Base-by-base conservation (phyloP, 768 basidiomycete genomes). In the Tylopilus felleus region DNA sequence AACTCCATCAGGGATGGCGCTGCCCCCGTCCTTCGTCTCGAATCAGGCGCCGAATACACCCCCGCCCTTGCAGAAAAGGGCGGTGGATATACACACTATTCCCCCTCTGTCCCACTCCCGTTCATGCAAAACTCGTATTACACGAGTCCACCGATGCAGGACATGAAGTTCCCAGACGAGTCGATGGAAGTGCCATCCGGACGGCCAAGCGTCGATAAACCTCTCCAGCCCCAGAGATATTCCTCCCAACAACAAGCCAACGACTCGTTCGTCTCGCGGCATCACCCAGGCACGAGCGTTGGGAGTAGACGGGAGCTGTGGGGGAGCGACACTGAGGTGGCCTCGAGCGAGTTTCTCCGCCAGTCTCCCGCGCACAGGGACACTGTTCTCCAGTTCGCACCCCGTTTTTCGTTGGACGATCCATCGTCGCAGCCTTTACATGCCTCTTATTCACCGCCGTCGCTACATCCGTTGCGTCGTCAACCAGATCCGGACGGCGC, bases 11-110 rank as follows among this genome's bases (percentile, higher is more conserved):
- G 51, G 41, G 55, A 47, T 0, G 70, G 70, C 17, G 43, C 47
- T 13, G 2, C 60, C 6, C 68, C 68, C 10, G 56, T 70, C 35
- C 55, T 70, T 17, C 70, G 68, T 16, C 58, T 72, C 17, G 68
- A 65, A 8, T 61, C 60, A 2, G 60, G 61, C n/a, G 55, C 58
- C 31, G 47, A 54, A 16, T 59, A 53, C 31, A 47, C 51, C 4
- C 57, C 59, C 8, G 28, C 60, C 0, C 49, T 55, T 1, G 25
- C 61, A 5, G 65, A 67, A 51, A 64, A 67, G 36, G 57, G 48
- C 42, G 39, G 41, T 6, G 23, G 36, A 0, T 51, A 49, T 9
- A 19, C 52, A 4, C 48, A 44, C 38, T 51, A 57, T 39, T 35
- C 57, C 5, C 45, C 49, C 33, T 0, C 52, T 1, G 27, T n/a